These are phyloP conservation scores for Phaffomyces antillensis DNA, from an alignment of 805 yeast species.

Conservation along the genomic window DNA sequence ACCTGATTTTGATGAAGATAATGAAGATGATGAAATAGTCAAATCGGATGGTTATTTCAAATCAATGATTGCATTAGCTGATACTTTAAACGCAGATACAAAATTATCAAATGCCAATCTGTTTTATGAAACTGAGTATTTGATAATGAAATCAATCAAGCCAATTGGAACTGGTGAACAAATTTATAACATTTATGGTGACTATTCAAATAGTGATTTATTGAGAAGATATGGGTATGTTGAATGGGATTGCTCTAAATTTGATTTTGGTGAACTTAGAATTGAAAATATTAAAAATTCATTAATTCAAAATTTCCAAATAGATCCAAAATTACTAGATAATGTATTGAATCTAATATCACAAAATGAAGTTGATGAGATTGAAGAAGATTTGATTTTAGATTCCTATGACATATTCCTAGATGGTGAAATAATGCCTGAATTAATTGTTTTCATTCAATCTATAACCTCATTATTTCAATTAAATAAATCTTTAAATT, in stretches of 20 bases:
- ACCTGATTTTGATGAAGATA: slow-evolving; percentile 26
- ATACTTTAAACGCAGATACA: slow-evolving; percentile 83
- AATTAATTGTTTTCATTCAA: slow-evolving; percentile 47
- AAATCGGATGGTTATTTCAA: slow-evolving; percentile 43
- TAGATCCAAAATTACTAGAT: slow-evolving; percentile 25
- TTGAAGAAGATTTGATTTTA: slow-evolving; percentile 34
- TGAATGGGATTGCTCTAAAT: slow-evolving; percentile 61
- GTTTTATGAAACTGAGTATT: slow-evolving; percentile 36
- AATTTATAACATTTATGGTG: slow-evolving; percentile 83
- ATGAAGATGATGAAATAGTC: slow-evolving; percentile 32
- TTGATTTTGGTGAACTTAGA: slow-evolving; percentile 76
- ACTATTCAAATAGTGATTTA: slow-evolving; percentile 85
- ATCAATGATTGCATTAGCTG: slow-evolving; percentile 92
- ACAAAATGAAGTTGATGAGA: slow-evolving; percentile 28
- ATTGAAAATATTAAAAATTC: slow-evolving; percentile 33
- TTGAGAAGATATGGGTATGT: slow-evolving; percentile 89
- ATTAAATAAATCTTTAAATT: slow-evolving; percentile 19
- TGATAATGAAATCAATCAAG: slow-evolving; percentile 68
- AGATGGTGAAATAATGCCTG: slow-evolving; percentile 54
- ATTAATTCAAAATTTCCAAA: slow-evolving; percentile 23
- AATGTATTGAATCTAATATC: slow-evolving; percentile 26
- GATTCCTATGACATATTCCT: slow-evolving; percentile 59
- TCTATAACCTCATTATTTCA: slow-evolving; percentile 31
- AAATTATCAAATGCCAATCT: slow-evolving; percentile 67
- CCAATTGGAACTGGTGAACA: slow-evolving; percentile 62